phyloP scores from a whole-genome alignment of 495 filamentous ascomycete species.

The Penicillium macrosclerotiorum region DNA sequence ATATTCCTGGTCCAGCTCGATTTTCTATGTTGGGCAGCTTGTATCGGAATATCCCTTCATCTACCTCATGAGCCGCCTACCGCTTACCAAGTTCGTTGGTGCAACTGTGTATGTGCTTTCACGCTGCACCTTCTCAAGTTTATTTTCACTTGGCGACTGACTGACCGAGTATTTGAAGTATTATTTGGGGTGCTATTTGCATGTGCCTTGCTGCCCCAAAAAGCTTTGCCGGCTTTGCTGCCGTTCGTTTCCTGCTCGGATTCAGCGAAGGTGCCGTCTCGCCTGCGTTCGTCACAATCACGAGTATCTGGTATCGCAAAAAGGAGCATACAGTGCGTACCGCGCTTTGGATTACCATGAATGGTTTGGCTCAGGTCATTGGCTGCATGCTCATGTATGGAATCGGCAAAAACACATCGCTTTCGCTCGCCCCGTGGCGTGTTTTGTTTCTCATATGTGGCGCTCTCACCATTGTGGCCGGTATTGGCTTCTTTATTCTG shows the following conservation, averaged over 20 bases:
- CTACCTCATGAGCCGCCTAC: constrained; percentile 56
- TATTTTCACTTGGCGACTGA: too few relatives aligned
- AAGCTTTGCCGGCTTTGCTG: constrained; percentile 45
- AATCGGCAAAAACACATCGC: constrained; percentile 42
- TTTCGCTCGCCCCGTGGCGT: constrained; percentile 47
- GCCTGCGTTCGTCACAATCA: constrained; percentile 19
- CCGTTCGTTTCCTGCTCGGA: constrained; percentile 46
- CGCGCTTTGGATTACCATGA: constrained; percentile 52
- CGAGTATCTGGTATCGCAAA: constrained; percentile 41
- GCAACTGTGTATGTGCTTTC: constrained; percentile 26
- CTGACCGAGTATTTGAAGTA: constrained; percentile 15
- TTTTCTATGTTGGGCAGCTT: constrained; percentile 50
- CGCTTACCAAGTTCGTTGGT: constrained; percentile 38
- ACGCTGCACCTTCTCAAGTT: too few relatives aligned
- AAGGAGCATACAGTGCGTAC: constrained; percentile 46
- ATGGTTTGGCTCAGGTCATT: constrained; percentile 53
- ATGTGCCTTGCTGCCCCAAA: constrained; percentile 45
- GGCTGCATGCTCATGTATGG: constrained; percentile 57
- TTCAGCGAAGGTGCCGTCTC: constrained; percentile 47
- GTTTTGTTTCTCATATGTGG: constrained; percentile 60
- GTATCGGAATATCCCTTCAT: constrained; percentile 47
- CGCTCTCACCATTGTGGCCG: constrained; percentile 50
- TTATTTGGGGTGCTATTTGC: constrained; percentile 45
- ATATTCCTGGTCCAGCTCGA: constrained; percentile 50
- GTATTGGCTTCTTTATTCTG: constrained; percentile 43